Base-by-base conservation (phyloP, 2,329 filamentous ascomycete genomes). In the Exophiala oligosperma region DNA sequence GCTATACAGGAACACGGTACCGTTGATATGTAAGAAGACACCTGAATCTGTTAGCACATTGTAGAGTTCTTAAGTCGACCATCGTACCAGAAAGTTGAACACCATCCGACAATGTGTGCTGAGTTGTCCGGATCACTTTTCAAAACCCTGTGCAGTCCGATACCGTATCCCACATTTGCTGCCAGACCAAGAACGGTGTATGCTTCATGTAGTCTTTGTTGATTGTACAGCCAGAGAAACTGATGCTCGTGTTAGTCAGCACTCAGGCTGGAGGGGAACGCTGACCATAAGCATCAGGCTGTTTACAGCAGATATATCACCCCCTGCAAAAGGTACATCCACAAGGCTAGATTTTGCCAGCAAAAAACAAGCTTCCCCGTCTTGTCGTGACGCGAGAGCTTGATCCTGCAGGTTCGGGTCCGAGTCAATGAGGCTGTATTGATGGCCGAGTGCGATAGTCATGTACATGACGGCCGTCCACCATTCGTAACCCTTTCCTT, bases 381-480 rank as follows among this genome's bases (percentile, higher is more conserved):
- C n/a, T 21, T 52, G 49, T 29, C 32, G 40, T 21, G 32, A 35
- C 5, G 32, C 29, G 1, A 60, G 14, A 14, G 57, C 57, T 29
- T 32, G 38, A 9, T 26, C 23, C 23, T 52, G 56, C 2, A 56
- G 26, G 11, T 14, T 24, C 6, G 43, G 29, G 40, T 60, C 57
- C n/a, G 57, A 49, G 48, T 60, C 57, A 26, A 56, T 37, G 14
- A 51, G 37, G 24, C 57, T 56, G 26, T 44, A 56, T 50, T 60
- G 57, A 38, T 60, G 57, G 12, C 57, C 57, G 17, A 60, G 53
- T 5, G 57, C 57, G 37, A 60, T 52, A 3, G 49, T 49, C 57
- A 60, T 60, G 49, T 53, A 60, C 57, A 60, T 52, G n/a, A 60
- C 53, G 2, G 52, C 53, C 5, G 49, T 49, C 57, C 57, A 60